These are phyloP conservation scores for Xylariaceae sp. DNA, from an alignment of 2,329 filamentous ascomycete genomes.

Conservation along the genomic window DNA sequence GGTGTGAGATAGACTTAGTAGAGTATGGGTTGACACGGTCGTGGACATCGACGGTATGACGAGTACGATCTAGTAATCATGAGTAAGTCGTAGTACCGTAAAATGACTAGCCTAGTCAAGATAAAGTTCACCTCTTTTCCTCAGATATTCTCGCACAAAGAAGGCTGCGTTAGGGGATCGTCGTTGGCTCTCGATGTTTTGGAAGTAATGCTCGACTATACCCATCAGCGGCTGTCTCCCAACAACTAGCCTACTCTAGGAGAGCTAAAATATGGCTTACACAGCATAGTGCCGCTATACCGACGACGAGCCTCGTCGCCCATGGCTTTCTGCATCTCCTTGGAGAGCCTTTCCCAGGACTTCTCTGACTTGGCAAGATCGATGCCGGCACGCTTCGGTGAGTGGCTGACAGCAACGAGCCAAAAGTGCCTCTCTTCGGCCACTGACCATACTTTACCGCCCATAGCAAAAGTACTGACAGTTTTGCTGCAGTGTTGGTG, in stretches of 20 bases:
- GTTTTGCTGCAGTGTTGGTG: neutral
- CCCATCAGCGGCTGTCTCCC: too few relatives aligned
- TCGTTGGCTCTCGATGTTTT: constrained; percentile 47
- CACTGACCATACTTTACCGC: constrained; percentile 55
- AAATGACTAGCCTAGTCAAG: too few relatives aligned
- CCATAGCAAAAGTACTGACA: constrained; percentile 43
- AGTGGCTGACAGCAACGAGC: constrained; percentile 47
- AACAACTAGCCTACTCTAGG: neutral
- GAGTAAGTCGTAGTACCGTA: too few relatives aligned
- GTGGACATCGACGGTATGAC: neutral
- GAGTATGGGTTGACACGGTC: too few relatives aligned
- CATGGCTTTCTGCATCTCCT: constrained; percentile 47
- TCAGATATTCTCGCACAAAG: constrained; percentile 44
- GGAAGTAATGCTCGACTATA: constrained; percentile 53
- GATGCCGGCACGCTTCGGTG: constrained; percentile 41
- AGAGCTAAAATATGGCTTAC: constrained; percentile 38
- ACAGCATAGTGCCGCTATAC: constrained; percentile 49
- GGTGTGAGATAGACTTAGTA: too few relatives aligned
- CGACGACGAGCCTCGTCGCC: constrained; percentile 43
- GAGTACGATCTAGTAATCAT: neutral
- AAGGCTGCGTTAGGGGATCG: constrained; percentile 45
- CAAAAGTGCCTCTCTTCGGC: constrained; percentile 59
- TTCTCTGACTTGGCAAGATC: constrained; percentile 36
- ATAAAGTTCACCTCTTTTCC: constrained; percentile 27
- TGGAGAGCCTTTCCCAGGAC: constrained; percentile 47